Base-by-base conservation (phyloP, 768 basidiomycete genomes). In the Leccinum incarnatum region DNA sequence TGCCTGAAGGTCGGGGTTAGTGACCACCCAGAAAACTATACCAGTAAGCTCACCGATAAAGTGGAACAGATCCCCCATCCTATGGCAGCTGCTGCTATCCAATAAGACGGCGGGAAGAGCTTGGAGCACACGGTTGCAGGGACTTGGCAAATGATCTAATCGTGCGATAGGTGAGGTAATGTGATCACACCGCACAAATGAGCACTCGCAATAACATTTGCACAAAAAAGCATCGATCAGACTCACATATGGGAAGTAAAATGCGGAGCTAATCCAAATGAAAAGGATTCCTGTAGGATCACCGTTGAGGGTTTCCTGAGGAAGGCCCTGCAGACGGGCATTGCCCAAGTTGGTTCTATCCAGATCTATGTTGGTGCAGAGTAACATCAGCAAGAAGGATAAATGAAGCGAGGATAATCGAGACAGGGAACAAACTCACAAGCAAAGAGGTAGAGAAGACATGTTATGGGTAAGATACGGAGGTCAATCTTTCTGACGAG, bases 331-430 rank as follows among this genome's bases (percentile, higher is more conserved):
- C 19, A 91, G 74, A 57, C 89, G 81, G 25, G 91, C 91, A 69
- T 92, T 92, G 10, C 90, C 90, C 40, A 91, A 69, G 64, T 92
- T 91, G 5, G 84, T 84, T 59, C 91, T 81, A 66, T 92, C 91
- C 58, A 93, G 74, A 67, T 83, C 72, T 75, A 29, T 25, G 36
- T 53, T 25, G 50, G 51, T 14, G 27, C 6, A 12, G 19, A 45
- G 19, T 45, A 45, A 23, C n/a, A 32, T 63, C 34, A 53, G 56
- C n/a, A 51, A 64, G 49, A 19, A 21, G 36, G 30, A 3, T 11
- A 5, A 50, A 17, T 36, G 47, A 49, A 8, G 36, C 2, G 53
- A 47, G 14, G 19, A n/a, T 7, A 32, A 27, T 23, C n/a, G 54
- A n/a, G 47, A 59, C 29, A 29, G 30, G 51, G 51, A 49, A 42